Evolutionary conservation across 768 basidiomycete genomes (phyloP), one percentile per base, ranked within the genome.

Genomic region (Cyclocybe cylindracea): DNA sequence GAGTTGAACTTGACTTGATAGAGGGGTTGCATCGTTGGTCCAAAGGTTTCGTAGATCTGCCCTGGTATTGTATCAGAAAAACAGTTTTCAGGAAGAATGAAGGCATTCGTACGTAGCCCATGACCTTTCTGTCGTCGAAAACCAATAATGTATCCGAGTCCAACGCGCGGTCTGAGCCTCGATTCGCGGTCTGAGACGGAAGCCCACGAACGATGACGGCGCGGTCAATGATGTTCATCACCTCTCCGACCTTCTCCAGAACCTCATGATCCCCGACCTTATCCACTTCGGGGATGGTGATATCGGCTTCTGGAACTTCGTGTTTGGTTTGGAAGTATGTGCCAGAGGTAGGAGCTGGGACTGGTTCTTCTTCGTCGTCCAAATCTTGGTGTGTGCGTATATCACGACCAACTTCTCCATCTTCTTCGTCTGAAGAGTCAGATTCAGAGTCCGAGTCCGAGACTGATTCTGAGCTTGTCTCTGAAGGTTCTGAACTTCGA

Each of bases 21-120:
- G 51, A 96, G 73, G 5, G 96, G 96, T 53, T 91, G 87, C 14
- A 82, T 79, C 7, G 95, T 92, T 2, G 96, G 94, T 8, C 96
- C 96, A 69, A 98, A 98, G 0, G 95, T 97, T 71, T 98, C 96
- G 64, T 88, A 91, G 46, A 98, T 77, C 92, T 95, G 66, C 8
- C 57, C 63, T 62, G 53, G 59, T 49, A 51, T 54, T 57, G 51
- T 44, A 54, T 59, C 19, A 41, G 48, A 49, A 40, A 40, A 34
- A 40, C 24, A 24, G 31, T 3, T 39, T 32, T 39, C 53, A 32
- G 46, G 29, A 18, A 41, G 37, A 43, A 34, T 34, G 16, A 38
- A 32, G 34, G 42, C 18, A 47, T 14, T 78, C 89, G 71, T 70
- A 96, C 94, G 68, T 89, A 86, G 40, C 96, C 96, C 61, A 98